A percentile compares a stretch with the other conserved stretches of the same genome.
These are phyloP conservation scores for Fistulinella cinereoalba DNA, from an alignment of 1,284 basidiomycete genomes.

Conservation along the genomic window DNA sequence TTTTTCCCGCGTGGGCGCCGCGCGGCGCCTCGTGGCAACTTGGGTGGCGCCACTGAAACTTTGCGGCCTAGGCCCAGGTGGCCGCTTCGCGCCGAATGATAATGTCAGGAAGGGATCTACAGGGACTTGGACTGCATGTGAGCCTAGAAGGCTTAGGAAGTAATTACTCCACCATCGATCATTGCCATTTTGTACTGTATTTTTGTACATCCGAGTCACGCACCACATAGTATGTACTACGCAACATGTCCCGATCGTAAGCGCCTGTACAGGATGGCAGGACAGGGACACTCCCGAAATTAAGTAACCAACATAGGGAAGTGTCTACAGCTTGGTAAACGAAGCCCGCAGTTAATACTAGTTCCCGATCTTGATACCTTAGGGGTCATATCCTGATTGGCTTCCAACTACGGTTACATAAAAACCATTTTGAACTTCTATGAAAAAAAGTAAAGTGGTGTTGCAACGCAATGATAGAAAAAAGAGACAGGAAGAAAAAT, in stretches of 20 bases:
- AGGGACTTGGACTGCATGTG: not conserved
- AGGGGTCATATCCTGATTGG: not conserved
- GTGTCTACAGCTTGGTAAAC: conserved; percentile 29
- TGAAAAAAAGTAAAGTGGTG: no score
- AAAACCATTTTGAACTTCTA: no score
- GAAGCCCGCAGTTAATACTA: not conserved
- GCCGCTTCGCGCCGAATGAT: no score
- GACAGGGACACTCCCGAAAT: not conserved
- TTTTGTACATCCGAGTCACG: no score
- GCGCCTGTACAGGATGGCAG: conserved; percentile 31
- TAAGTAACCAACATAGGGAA: not conserved
- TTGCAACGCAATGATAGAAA: no score
- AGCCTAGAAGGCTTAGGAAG: not conserved
- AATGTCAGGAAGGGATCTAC: not conserved
- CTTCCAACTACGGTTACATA: no score
- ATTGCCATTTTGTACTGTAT: not conserved
- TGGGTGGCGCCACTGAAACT: no score
- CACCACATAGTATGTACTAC: no score
- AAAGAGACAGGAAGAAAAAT: no score
- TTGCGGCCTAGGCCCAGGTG: no score
- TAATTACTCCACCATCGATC: not conserved
- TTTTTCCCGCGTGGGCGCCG: no score
- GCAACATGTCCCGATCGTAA: not conserved
- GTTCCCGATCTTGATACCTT: not conserved
- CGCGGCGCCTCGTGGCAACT: no score